Evolutionary conservation across 345 rosid genomes (phyloP).

Genomic region (Rhodomyrtus tomentosa): DNA sequence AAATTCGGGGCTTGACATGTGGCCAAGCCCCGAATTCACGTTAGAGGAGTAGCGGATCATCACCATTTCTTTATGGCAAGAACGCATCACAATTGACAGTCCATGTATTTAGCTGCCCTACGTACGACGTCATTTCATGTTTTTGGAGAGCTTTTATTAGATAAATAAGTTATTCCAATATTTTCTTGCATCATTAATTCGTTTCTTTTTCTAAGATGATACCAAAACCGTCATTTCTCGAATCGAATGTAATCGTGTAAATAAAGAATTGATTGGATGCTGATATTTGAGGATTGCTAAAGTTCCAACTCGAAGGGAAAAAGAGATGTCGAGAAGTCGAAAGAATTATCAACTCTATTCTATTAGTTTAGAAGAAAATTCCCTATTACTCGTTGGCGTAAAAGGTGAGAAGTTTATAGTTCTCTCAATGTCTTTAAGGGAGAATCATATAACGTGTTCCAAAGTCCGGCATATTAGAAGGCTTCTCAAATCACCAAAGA

Average conservation of each 20-base stretch:
- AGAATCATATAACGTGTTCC: not conserved
- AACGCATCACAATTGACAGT: not conserved
- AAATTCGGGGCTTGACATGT: not conserved
- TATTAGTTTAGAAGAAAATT: not conserved
- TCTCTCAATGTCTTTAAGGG: not conserved
- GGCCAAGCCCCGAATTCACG: no score
- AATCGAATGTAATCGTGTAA: no score
- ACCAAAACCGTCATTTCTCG: no score
- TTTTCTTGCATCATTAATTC: no score
- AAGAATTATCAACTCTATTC: not conserved
- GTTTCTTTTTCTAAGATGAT: no score
- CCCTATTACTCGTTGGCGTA: not conserved
- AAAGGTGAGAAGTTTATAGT: not conserved
- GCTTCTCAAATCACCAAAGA: no score
- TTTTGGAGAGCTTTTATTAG: not conserved
- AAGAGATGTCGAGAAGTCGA: no score
- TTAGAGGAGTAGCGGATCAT: not conserved
- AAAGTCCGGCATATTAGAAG: no score
- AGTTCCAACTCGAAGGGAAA: no score
- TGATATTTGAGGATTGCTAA: no score
- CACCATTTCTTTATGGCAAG: not conserved
- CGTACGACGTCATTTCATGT: not conserved
- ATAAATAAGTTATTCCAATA: not conserved
- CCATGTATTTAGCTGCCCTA: not conserved
- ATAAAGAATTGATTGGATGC: no score